Conservation (phyloP, 208 protist genomes). For the Trypanosoma grayi region DNA sequence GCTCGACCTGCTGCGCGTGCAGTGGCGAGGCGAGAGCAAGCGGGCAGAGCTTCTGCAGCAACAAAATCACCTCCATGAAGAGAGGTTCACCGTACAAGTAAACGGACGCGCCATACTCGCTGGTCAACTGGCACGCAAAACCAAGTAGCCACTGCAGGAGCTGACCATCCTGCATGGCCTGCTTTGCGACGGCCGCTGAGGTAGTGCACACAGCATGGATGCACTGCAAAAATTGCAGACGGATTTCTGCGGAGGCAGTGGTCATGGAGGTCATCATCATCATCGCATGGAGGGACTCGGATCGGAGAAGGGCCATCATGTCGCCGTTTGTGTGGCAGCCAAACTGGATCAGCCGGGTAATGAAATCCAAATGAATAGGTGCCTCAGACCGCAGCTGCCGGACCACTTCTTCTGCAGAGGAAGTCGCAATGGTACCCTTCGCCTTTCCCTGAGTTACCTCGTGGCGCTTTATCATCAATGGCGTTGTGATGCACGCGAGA, state of each 20-base stretch:
- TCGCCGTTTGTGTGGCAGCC: conserved; percentile 72
- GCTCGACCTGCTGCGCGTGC: conserved; percentile 13
- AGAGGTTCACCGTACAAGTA: conserved; percentile 54
- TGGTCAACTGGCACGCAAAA: conserved; percentile 56
- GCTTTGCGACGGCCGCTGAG: conserved; percentile 44
- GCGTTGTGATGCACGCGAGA: conserved; percentile 55
- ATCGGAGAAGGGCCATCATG: conserved; percentile 56
- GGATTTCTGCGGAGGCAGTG: conserved; percentile 48
- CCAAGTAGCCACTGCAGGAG: conserved; percentile 61
- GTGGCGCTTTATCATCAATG: conserved; percentile 80
- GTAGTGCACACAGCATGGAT: conserved; percentile 45
- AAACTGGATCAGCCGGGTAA: conserved; percentile 46
- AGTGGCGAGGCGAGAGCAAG: conserved; percentile 4
- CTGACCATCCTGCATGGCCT: conserved; percentile 41
- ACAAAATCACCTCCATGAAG: conserved; percentile 42
- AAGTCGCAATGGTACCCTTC: conserved; percentile 37
- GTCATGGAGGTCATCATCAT: conserved; percentile 68
- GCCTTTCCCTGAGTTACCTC: conserved; percentile 23
- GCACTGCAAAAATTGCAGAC: conserved; percentile 39
- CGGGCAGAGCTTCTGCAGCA: conserved; percentile 27
- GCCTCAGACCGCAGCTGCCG: conserved; percentile 43
- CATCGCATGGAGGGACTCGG: conserved; percentile 44
- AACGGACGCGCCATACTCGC: conserved; percentile 49
- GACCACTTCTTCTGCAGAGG: conserved; percentile 44
- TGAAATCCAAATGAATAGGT: conserved; percentile 69